These are phyloP conservation scores for Luvunga scandens DNA, from an alignment of 345 rosid species.

Conservation along the genomic window DNA sequence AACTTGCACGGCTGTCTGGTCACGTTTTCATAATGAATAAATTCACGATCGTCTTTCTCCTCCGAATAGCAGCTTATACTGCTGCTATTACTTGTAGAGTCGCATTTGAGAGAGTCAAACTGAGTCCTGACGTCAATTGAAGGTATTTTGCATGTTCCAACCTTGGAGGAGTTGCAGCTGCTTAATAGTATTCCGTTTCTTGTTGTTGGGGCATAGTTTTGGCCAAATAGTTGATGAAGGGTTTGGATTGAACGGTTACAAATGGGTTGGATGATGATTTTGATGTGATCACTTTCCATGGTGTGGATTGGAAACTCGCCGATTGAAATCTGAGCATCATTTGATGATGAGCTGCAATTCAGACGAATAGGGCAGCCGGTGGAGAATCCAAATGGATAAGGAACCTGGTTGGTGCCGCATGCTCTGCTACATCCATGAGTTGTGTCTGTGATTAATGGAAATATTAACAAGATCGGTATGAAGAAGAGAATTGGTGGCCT, in stretches of 20 bases:
- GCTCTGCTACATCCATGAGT: conserved; percentile 29
- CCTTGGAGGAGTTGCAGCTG: conserved; percentile 25
- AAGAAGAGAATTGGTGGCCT: conserved; percentile 8
- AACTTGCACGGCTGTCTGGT: conserved; percentile 28
- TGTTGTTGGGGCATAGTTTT: conserved; percentile 39
- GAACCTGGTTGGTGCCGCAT: conserved; percentile 29
- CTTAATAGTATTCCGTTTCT: conserved; percentile 43
- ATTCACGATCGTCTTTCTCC: background rate
- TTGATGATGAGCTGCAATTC: conserved; percentile 29
- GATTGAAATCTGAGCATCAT: conserved; percentile 13
- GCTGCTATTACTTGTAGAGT: background rate
- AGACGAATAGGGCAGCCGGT: conserved; percentile 45
- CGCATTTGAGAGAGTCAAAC: conserved; percentile 24
- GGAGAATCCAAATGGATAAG: conserved; percentile 71
- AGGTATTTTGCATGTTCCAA: conserved; percentile 31
- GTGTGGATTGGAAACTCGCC: conserved; percentile 27
- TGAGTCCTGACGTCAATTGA: conserved; percentile 23
- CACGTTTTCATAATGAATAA: conserved; percentile 20
- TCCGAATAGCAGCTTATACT: conserved; percentile 38
- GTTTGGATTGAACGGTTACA: conserved; percentile 46
- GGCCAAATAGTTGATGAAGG: conserved; percentile 36
- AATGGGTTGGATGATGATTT: conserved; percentile 33
- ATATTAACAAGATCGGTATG: background rate
- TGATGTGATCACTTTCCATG: conserved; percentile 22
- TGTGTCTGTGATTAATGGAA: background rate